Base-by-base conservation (phyloP, 495 filamentous ascomycete genomes). In the Chlorociboria aeruginascens region DNA sequence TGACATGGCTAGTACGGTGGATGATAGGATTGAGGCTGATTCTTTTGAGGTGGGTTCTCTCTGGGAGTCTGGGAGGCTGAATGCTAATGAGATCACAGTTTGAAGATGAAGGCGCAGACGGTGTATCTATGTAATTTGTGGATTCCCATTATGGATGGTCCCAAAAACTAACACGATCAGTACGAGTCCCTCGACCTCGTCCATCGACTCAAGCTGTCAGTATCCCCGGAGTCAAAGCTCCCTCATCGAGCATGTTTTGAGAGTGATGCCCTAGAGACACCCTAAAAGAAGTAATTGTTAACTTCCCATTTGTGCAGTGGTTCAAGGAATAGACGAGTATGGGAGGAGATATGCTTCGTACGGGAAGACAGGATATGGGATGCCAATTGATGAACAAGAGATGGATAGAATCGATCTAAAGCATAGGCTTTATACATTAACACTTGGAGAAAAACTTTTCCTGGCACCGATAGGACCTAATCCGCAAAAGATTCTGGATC, bases 401-500 rank as follows among this genome's bases (percentile, higher is more conserved):
- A 17, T 54, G 16, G 55, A 58, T n/a, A 37, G 55, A 7, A 50
- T 53, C 37, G 55, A 58, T 36, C 44, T 58, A 44, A 41, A 20
- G 8, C 55, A 58, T 49, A 25, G 29, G 8, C 40, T 48, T 14
- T 45, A 38, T 36, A 64, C 63, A 10, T 56, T 74, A n/a, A 51
- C 79, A 17, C 61, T 81, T 3, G 68, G 65, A 16, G 78, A 78
- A 14, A 67, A 69, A 35, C 63, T 81, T 7, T 74, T 69, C 53
- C 61, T 79, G 4, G 71, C 82, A 0, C 82, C 82, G 3, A 63
- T 86, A 7, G 68, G 61, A 13, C 40, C 61, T 8, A 62, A 71
- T n/a, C 68, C 73, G 1, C 70, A 52, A 20, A 62, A 67, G 8
- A 72, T 81, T 36, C 65, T 83, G 7, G 79, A 82, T 49, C 57